Evolutionary conservation across 192 early-diverging fungal genomes (phyloP).

Genomic region (Lobosporangium transversale): DNA sequence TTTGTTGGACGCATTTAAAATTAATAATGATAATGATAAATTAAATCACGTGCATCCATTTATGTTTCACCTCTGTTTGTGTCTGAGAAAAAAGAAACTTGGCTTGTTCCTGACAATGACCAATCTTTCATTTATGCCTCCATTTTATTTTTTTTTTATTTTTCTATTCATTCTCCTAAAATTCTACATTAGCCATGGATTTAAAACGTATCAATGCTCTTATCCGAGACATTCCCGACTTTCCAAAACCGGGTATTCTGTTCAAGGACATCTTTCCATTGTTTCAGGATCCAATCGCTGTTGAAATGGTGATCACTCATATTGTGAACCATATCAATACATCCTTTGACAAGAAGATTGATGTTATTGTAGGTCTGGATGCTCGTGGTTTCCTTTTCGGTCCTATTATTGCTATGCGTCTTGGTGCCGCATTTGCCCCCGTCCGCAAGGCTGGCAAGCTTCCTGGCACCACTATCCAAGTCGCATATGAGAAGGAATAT

Average conservation of each 20-base stretch:
- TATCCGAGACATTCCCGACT: conserved; percentile 52
- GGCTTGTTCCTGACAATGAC: neutral
- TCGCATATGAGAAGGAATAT: conserved; percentile 94
- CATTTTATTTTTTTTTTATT: conserved; percentile 2
- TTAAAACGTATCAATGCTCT: conserved; percentile 48
- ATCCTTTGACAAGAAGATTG: conserved; percentile 71
- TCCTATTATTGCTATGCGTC: conserved; percentile 87
- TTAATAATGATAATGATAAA: neutral
- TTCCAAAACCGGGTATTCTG: conserved; percentile 81
- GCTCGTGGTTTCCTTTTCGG: conserved; percentile 98
- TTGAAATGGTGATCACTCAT: conserved; percentile 88
- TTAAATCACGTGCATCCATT: neutral
- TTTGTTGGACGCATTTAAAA: conserved; percentile 48
- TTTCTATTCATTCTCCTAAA: neutral
- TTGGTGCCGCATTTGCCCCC: conserved; percentile 92
- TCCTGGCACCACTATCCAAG: conserved; percentile 78
- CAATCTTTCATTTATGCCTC: too few relatives aligned
- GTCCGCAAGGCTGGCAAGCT: conserved; percentile 97
- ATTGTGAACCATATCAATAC: conserved; percentile 85
- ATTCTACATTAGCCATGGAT: conserved; percentile 21
- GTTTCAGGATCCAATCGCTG: conserved; percentile 94
- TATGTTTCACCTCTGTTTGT: neutral
- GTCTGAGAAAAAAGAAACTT: neutral
- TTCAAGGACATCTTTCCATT: conserved; percentile 98
- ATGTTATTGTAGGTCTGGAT: conserved; percentile 95